These are phyloP conservation scores for Decorospora gaudefroyi DNA, from an alignment of 2,329 filamentous ascomycete species.

Conservation along the genomic window DNA sequence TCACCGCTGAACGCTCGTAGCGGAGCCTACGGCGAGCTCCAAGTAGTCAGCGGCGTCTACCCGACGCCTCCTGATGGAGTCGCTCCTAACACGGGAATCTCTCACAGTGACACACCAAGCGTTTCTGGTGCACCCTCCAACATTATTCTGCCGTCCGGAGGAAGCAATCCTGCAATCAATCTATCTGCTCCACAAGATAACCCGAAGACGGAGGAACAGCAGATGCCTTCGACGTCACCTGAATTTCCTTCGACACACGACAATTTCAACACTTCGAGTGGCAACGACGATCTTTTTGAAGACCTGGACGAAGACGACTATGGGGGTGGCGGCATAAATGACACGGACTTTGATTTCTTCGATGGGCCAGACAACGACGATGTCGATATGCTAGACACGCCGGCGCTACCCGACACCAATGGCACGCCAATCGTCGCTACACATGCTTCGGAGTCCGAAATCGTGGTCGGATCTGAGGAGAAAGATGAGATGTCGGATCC, in stretches of 20 bases:
- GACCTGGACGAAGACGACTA: constrained; percentile 73
- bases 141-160: constrained; percentile 36
- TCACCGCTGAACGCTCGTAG: constrained; percentile 46
- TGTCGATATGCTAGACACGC: constrained; percentile 41
- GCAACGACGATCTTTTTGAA: constrained; percentile 63
- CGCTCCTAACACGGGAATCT: constrained; percentile 35
- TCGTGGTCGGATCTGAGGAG: constrained; percentile 7
- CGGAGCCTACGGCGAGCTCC: constrained; percentile 45
- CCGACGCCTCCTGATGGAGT: constrained; percentile 50
- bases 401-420: constrained; percentile 22
- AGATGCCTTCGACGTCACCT: constrained; percentile 32
- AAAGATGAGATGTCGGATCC: constrained; percentile 37
- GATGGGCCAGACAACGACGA: constrained; percentile 62
- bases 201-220: constrained; percentile 23
- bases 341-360: constrained; percentile 84
- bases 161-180: constrained; percentile 41
- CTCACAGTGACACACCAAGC: constrained; percentile 37
- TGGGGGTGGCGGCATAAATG: constrained; percentile 74
- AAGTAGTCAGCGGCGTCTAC: constrained; percentile 47
- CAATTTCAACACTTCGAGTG: constrained; percentile 27
- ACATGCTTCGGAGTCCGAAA: neutral
- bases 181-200: constrained; percentile 37
- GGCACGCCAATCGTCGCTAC: constrained; percentile 7
- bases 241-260: constrained; percentile 28
- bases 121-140: constrained; percentile 33